phyloP scores from a whole-genome alignment of 2,329 filamentous ascomycete genomes.

The Monosporascus sp. region DNA sequence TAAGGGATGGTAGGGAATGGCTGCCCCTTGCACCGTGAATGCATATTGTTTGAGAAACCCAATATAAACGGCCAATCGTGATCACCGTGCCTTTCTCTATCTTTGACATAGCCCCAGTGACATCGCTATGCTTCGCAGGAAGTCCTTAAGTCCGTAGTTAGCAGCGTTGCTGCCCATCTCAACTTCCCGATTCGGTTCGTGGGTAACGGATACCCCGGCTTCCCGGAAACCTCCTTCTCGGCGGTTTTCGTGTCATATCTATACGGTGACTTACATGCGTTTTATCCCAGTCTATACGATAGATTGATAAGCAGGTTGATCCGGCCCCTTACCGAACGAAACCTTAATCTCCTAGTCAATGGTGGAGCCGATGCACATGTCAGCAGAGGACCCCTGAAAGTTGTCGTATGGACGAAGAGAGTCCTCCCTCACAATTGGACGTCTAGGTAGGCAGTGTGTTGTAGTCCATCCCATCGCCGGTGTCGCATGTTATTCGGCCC shows the following conservation, averaged over 20 bases:
- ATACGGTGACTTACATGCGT: background rate
- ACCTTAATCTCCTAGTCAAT: background rate
- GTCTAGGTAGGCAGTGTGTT: background rate
- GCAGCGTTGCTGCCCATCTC: background rate
- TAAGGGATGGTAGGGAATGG: too few species aligned
- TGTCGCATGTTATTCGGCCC: too few species aligned
- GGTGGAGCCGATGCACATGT: background rate
- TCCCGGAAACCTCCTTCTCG: background rate
- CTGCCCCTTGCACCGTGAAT: too few species aligned
- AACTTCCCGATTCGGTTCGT: background rate
- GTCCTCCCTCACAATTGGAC: background rate
- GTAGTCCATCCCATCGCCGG: too few species aligned
- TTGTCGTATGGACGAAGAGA: background rate
- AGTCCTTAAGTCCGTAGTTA: too few species aligned
- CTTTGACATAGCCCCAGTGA: too few species aligned
- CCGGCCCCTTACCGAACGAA: background rate
- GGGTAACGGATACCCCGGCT: background rate
- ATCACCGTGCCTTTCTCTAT: too few species aligned
- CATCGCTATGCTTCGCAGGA: too few species aligned
- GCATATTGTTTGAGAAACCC: too few species aligned
- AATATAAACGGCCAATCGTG: too few species aligned
- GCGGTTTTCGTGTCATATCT: background rate
- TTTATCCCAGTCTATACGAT: background rate
- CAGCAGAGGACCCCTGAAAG: background rate
- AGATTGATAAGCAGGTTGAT: background rate